Base-by-base conservation (phyloP, 1,284 basidiomycete genomes). In the Trichosporon coremiiforme region DNA sequence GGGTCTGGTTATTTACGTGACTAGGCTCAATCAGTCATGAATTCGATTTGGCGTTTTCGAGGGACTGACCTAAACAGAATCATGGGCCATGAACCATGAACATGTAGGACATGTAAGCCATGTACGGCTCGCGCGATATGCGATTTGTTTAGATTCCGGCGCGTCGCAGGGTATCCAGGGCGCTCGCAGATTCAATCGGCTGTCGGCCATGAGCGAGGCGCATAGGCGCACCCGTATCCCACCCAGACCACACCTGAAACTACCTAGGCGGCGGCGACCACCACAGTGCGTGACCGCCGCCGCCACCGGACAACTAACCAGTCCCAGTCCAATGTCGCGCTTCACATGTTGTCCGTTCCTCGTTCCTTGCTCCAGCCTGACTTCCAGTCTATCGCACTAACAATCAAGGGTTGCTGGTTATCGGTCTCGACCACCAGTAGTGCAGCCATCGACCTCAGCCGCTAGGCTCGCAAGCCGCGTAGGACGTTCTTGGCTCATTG, bases 191-290 rank as follows among this genome's bases (percentile, higher is more conserved):
- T 22, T 53, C 47, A 53, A 12, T 53, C 47, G 47, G 47, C 47
- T 53, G 47, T 53, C 47, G 47, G 47, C 22, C 47, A 53, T 53
- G 20, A 53, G 47, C 47, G 47, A 53, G 47, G 45, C 45, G 45
- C 45, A 33, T n/a, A 8, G 33, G 33, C 33, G 33, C 33, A 33
- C 33, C 33, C 33, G 8, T 3, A 47, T 47, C 4, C 17, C 45
- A 53, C n/a, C n/a, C 17, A 45, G 41, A 45, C 15, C 9, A 17
- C 41, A 17, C 41, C n/a, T n/a, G n/a, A n/a, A n/a, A n/a, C 4
- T 12, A 17, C 9, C 41, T 17, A 47, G 3, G 13, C 17, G 5
- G 45, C 17, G 17, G n/a, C n/a, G n/a, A n/a, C n/a, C n/a, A n/a
- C n/a, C n/a, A n/a, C n/a, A n/a, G 4, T 17, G 45, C 45, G 45